These are phyloP conservation scores for Aspergillus thermomutatus DNA, from an alignment of 2,329 filamentous ascomycete genomes.

Conservation along the genomic window DNA sequence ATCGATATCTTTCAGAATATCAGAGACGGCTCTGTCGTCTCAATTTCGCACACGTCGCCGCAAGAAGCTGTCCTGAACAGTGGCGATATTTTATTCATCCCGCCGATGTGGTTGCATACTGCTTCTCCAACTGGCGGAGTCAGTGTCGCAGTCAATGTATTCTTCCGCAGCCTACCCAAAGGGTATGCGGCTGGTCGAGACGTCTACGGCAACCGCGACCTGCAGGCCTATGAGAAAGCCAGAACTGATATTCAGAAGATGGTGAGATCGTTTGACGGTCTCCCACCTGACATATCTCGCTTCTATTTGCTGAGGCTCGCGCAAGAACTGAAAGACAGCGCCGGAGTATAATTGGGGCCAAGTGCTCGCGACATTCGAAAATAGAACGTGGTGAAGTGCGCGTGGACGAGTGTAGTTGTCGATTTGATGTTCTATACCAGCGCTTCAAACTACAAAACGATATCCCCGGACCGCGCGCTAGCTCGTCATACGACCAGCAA, in stretches of 20 bases:
- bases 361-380: background rate
- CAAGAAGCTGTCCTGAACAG: conserved; percentile 63
- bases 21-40: conserved; percentile 41
- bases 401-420: background rate
- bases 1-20: conserved; percentile 63
- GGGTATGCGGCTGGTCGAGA: conserved; percentile 73
- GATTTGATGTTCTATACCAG: background rate
- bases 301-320: conserved; percentile 75
- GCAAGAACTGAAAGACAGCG: conserved; percentile 56
- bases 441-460: background rate
- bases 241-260: conserved; percentile 69
- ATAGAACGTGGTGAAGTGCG: background rate
- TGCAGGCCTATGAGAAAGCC: conserved; percentile 80
- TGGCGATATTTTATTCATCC: conserved; percentile 77
- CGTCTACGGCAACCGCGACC: conserved; percentile 83
- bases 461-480: background rate
- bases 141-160: conserved; percentile 83
- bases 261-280: conserved; percentile 39
- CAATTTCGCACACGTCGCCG: conserved; percentile 64
- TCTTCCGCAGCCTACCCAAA: conserved; percentile 69
- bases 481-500: background rate
- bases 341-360: conserved; percentile 16
- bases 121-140: conserved; percentile 42
- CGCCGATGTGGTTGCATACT: conserved; percentile 80
- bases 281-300: conserved; percentile 63